These are phyloP conservation scores for Priceomyces medius DNA, from an alignment of 805 yeast species.

Conservation along the genomic window DNA sequence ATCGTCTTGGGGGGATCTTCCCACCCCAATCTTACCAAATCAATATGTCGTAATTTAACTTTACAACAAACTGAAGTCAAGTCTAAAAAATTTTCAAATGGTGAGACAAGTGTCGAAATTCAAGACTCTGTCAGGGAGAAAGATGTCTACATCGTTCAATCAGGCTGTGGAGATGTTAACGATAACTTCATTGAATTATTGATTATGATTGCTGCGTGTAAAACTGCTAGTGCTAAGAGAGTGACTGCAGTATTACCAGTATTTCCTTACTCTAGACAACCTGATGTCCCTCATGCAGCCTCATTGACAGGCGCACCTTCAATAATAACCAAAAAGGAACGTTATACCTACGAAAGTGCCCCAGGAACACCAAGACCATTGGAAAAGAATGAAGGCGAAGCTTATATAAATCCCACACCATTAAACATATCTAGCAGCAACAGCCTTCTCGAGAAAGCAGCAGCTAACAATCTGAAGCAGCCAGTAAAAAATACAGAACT, in stretches of 20 bases:
- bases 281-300: slow-evolving; percentile 80
- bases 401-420: slow-evolving; percentile 9
- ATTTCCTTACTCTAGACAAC: slow-evolving; percentile 95
- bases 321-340: slow-evolving; percentile 30
- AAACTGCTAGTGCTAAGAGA: slow-evolving; percentile 82
- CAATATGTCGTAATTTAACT: slow-evolving; percentile 77
- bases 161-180: slow-evolving; percentile 85
- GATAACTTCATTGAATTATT: slow-evolving; percentile 81
- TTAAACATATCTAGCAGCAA: slow-evolving; percentile 4
- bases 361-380: slow-evolving; percentile 52
- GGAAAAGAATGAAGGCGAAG: slow-evolving; percentile 22
- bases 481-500: slow-evolving; percentile 6
- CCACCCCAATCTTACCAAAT: slow-evolving; percentile 72
- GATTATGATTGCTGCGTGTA: slow-evolving; percentile 87
- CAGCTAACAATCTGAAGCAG: slow-evolving; percentile 9
- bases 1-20: slow-evolving; percentile 89
- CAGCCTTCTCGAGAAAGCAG: slow-evolving; percentile 10
- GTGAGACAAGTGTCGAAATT: slow-evolving; percentile 88
- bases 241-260: slow-evolving; percentile 91
- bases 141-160: slow-evolving; percentile 88
- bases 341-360: slow-evolving; percentile 49
- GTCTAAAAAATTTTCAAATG: slow-evolving; percentile 72
- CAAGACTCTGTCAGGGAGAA: slow-evolving; percentile 91
- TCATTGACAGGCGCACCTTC: slow-evolving; percentile 68
- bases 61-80: slow-evolving; percentile 66